Evolutionary conservation across 208 protist genomes (phyloP).

Genomic region (Sergeia podlipaevii): DNA sequence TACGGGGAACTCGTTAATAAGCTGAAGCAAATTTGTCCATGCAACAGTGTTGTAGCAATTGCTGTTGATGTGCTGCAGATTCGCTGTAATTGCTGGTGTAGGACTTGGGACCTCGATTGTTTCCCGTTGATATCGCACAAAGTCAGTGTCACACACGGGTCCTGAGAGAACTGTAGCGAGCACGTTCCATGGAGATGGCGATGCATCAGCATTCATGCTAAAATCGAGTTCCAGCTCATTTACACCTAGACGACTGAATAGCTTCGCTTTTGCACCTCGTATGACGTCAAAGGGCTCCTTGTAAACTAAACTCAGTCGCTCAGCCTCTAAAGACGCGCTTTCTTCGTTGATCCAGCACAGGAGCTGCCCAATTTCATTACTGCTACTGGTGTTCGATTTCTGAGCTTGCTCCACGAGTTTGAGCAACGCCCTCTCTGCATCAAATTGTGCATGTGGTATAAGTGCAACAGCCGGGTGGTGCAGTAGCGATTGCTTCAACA

Average conservation of each 20-base stretch:
- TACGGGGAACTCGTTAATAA: slow-evolving; percentile 62
- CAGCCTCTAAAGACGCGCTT: slow-evolving; percentile 53
- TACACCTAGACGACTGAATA: slow-evolving; percentile 44
- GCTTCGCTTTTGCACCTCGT: slow-evolving; percentile 2
- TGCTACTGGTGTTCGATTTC: not conserved
- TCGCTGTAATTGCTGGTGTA: slow-evolving; percentile 35
- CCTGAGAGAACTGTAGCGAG: slow-evolving; percentile 44
- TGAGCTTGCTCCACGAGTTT: slow-evolving; percentile 21
- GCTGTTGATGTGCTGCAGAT: slow-evolving; percentile 40
- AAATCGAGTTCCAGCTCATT: slow-evolving; percentile 34
- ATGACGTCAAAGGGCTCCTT: slow-evolving; percentile 15
- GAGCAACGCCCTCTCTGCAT: slow-evolving; percentile 17
- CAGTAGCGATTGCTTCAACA: slow-evolving; percentile 65
- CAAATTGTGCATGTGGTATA: slow-evolving; percentile 16
- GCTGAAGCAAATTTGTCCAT: slow-evolving; percentile 61
- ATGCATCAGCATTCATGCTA: slow-evolving; percentile 36
- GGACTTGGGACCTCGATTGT: slow-evolving; percentile 54
- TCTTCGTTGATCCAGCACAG: slow-evolving; percentile 52
- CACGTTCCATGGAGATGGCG: slow-evolving; percentile 77
- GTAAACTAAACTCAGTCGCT: slow-evolving; percentile 63
- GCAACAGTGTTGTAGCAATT: slow-evolving; percentile 56
- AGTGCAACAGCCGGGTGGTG: slow-evolving; percentile 43
- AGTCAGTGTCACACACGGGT: slow-evolving; percentile 17
- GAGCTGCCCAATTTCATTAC: not conserved
- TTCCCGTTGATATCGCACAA: slow-evolving; percentile 2